Conservation (phyloP, 1,284 basidiomycete species). For the Gymnopus androsaceus region DNA sequence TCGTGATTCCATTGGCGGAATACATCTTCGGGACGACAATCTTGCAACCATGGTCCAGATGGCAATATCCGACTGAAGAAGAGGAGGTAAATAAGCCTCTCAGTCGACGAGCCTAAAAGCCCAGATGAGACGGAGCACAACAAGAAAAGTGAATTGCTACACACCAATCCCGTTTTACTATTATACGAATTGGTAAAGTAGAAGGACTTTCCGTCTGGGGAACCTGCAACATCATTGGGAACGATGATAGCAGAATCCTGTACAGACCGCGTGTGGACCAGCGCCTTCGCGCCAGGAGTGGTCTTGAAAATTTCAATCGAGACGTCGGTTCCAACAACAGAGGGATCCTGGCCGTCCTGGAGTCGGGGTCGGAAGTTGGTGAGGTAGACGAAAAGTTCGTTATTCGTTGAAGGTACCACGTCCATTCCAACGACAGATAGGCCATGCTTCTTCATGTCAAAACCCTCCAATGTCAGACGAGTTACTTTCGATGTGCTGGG, state of each 20-base stretch:
- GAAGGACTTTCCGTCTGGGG: conserved; percentile 58
- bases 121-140: not conserved
- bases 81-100: conserved; percentile 17
- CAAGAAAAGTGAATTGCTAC: conserved; percentile 24
- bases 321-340: conserved; percentile 67
- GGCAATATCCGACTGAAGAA: conserved; percentile 61
- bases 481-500: conserved; percentile 47
- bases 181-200: conserved; percentile 71
- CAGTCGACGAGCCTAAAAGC: conserved; percentile 31
- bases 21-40: conserved; percentile 46
- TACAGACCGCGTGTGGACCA: conserved; percentile 62
- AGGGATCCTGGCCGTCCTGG: conserved; percentile 38
- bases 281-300: conserved; percentile 39
- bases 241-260: conserved; percentile 51
- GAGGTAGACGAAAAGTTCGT: conserved; percentile 64
- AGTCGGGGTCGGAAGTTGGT: conserved; percentile 66
- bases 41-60: conserved; percentile 59
- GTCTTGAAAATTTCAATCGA: conserved; percentile 73
- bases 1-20: conserved; percentile 58
- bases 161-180: conserved; percentile 55
- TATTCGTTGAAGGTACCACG: conserved; percentile 54
- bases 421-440: conserved; percentile 75
- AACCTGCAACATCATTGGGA: conserved; percentile 73
- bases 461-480: conserved; percentile 46
- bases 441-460: conserved; percentile 38